Percentiles rank a stretch among this genome's conserved stretches.
Conservation (phyloP, 352 stramenopile species). For the Pythium sukuiense region DNA sequence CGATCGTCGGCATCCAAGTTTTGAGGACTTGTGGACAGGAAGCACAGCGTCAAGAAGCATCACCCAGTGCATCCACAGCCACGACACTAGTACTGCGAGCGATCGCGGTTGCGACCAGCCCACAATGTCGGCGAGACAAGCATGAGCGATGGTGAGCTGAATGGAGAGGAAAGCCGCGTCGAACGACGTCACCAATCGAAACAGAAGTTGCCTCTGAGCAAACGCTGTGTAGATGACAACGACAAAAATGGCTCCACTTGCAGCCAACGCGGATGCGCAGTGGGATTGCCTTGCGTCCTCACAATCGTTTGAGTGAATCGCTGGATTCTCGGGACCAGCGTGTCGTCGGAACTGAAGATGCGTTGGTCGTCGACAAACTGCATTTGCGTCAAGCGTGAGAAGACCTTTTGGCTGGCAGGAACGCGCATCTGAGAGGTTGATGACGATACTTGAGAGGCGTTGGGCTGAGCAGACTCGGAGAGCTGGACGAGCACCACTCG, state of each 20-base stretch:
- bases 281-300: no score
- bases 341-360: conserved; percentile 1
- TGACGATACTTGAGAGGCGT: not conserved
- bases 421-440: not conserved
- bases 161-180: conserved; percentile 21
- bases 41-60: conserved; percentile 18
- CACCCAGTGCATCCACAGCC: conserved; percentile 26
- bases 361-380: not conserved
- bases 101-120: conserved; percentile 7
- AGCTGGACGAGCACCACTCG: not conserved
- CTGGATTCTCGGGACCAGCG: not conserved
- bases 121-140: conserved; percentile 18
- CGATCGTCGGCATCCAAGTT: not conserved
- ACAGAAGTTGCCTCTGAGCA: conserved; percentile 13
- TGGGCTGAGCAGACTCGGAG: not conserved
- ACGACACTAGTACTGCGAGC: conserved; percentile 11
- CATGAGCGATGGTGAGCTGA: conserved; percentile 12
- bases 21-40: conserved; percentile 8
- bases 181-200: conserved; percentile 15
- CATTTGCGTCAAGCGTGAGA: not conserved
- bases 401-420: not conserved
- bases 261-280: not conserved
- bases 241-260: not conserved
- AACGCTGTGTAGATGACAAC: conserved; percentile 5
- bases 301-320: not conserved